Conservation (phyloP, 805 yeast species). For the Metschnikowia lochheadii region DNA sequence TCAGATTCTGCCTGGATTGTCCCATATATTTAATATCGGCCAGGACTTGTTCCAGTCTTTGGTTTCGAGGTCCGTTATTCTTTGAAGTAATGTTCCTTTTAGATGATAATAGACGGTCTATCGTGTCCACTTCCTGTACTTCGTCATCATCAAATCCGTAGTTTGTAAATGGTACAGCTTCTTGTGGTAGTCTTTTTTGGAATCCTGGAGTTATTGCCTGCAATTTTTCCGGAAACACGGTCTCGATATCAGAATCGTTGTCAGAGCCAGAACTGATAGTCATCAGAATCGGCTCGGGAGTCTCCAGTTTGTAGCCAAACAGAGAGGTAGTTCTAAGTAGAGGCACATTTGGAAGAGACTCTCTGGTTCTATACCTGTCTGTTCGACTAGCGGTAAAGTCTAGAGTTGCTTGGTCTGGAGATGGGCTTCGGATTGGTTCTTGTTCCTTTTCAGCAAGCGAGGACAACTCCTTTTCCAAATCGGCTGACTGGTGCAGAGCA, state of each 20-base stretch:
- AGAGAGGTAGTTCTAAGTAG: constrained; percentile 4
- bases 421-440: background rate
- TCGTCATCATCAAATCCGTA: background rate
- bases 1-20: background rate
- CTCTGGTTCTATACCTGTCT: background rate
- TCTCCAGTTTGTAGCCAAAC: constrained; percentile 6
- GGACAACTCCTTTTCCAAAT: constrained; percentile 9
- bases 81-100: background rate
- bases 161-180: background rate
- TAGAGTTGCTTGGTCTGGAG: background rate
- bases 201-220: constrained; percentile 3
- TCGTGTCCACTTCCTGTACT: constrained; percentile 10
- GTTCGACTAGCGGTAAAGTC: background rate
- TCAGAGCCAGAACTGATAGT: constrained; percentile 9
- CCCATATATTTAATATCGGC: background rate
- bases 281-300: constrained; percentile 5
- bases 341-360: constrained; percentile 1
- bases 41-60: background rate
- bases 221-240: background rate
- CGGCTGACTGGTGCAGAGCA: constrained; percentile 4
- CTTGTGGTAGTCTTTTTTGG: background rate
- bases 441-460: background rate
- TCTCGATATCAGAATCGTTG: constrained; percentile 1
- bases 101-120: constrained; percentile 10
- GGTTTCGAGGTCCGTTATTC: background rate